Conservation (phyloP, 2,329 filamentous ascomycete genomes). For the Septoria linicola region DNA sequence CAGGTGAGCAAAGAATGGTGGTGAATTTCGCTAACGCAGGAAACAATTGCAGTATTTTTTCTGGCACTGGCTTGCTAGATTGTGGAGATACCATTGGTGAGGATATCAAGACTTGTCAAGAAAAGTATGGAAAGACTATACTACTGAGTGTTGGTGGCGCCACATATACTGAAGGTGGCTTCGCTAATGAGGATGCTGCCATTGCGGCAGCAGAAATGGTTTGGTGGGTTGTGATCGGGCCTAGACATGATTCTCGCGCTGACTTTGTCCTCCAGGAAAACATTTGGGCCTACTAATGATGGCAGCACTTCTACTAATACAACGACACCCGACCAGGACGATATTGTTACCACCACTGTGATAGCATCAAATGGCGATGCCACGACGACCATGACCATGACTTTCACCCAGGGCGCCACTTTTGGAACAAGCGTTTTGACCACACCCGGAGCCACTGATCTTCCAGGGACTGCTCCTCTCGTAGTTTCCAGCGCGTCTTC, state of each 20-base stretch:
- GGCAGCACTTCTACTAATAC: too few species aligned
- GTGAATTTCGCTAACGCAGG: constrained; percentile 64
- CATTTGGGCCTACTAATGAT: too few species aligned
- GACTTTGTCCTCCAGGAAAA: too few species aligned
- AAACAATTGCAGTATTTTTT: constrained; percentile 60
- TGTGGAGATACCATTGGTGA: constrained; percentile 57
- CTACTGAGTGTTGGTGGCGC: constrained; percentile 70
- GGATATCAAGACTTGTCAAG: constrained; percentile 55
- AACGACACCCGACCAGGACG: too few species aligned
- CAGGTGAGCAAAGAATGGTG: constrained; percentile 12
- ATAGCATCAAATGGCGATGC: too few species aligned
- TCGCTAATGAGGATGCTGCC: constrained; percentile 55
- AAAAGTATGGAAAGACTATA: constrained; percentile 64
- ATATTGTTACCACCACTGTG: too few species aligned
- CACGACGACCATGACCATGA: too few species aligned
- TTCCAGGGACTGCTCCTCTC: too few species aligned
- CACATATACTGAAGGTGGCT: constrained; percentile 68
- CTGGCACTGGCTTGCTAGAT: constrained; percentile 57
- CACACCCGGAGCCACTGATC: too few species aligned
- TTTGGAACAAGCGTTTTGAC: too few species aligned
- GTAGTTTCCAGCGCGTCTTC: too few species aligned
- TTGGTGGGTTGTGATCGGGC: constrained; percentile 72
- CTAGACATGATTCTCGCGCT: constrained; percentile 34
- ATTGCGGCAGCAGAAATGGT: constrained; percentile 59
- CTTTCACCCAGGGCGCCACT: too few species aligned